A percentile compares a stretch with the other conserved stretches of the same genome.
These are phyloP conservation scores for Thalassiosira sp. DNA, from an alignment of 352 stramenopile species.

Conservation along the genomic window DNA sequence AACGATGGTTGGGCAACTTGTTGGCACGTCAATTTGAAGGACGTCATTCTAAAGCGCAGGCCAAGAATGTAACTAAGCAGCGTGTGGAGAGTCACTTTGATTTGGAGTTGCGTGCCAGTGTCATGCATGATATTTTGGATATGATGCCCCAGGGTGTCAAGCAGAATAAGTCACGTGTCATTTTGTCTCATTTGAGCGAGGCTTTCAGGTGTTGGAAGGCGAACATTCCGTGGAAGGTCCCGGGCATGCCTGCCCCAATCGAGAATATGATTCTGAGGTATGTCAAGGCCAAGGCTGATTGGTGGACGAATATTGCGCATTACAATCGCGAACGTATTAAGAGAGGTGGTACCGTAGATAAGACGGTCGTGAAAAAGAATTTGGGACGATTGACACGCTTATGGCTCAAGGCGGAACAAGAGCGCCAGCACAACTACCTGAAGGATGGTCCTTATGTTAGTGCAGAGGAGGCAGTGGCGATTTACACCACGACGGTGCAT, in stretches of 20 bases:
- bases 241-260: slow-evolving; percentile 97
- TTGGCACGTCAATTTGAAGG: slow-evolving; percentile 99
- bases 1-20: slow-evolving; percentile 98
- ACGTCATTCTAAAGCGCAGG: slow-evolving; percentile 96
- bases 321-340: slow-evolving; percentile 99
- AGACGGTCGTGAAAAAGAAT: slow-evolving; percentile 99
- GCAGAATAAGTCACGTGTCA: slow-evolving; percentile 98
- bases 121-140: slow-evolving; percentile 99
- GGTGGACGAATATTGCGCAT: slow-evolving; percentile 98
- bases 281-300: slow-evolving; percentile 99
- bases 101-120: slow-evolving; percentile 96
- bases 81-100: slow-evolving; percentile 99
- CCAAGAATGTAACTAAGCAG: slow-evolving; percentile 99
- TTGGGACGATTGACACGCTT: slow-evolving; percentile 96
- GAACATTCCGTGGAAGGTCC: slow-evolving; percentile 99
- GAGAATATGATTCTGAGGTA: slow-evolving; percentile 99
- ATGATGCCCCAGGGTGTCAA: slow-evolving; percentile 99
- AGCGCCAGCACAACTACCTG: slow-evolving; percentile 99
- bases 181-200: slow-evolving; percentile 98
- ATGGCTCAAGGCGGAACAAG: slow-evolving; percentile 99
- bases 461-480: slow-evolving; percentile 98
- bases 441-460: slow-evolving; percentile 97
- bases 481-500: slow-evolving; percentile 99
- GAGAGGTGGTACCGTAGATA: slow-evolving; percentile 98
- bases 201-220: slow-evolving; percentile 96